These are phyloP conservation scores for Fragaria nilgerrensis DNA, from an alignment of 306 rosid species.

Conservation along the genomic window DNA sequence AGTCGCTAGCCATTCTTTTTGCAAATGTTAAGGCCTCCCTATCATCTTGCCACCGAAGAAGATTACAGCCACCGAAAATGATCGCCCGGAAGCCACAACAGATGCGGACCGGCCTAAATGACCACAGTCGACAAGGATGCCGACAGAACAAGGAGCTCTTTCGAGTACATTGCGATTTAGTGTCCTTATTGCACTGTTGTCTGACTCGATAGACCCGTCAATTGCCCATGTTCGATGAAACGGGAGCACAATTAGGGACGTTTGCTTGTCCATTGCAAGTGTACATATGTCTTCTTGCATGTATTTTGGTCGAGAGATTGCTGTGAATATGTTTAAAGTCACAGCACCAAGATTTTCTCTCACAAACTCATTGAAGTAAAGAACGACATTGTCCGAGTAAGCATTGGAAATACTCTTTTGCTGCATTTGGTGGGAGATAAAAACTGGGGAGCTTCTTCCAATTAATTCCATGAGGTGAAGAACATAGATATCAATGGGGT, in stretches of 20 bases:
- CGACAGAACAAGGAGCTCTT: constrained; percentile 54
- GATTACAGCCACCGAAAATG: constrained; percentile 31
- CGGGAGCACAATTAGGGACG: constrained; percentile 48
- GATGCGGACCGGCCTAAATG: constrained; percentile 1
- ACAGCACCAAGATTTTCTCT: constrained; percentile 22
- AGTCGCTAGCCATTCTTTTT: constrained; percentile 27
- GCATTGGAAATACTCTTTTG: constrained; percentile 10
- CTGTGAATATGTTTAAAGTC: constrained; percentile 36
- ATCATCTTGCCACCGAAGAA: constrained; percentile 54
- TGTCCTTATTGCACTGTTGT: constrained; percentile 34
- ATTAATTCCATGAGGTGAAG: constrained; percentile 52
- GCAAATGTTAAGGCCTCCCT: constrained; percentile 51
- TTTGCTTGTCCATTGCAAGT: constrained; percentile 45
- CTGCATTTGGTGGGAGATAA: constrained; percentile 40
- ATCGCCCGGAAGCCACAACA: neutral
- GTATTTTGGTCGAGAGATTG: constrained; percentile 37
- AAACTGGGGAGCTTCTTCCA: constrained; percentile 45
- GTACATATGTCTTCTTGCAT: constrained; percentile 57
- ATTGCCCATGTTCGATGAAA: constrained; percentile 47
- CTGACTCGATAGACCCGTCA: constrained; percentile 36
- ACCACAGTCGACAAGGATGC: constrained; percentile 37
- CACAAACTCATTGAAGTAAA: constrained; percentile 36
- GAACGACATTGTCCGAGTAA: constrained; percentile 43
- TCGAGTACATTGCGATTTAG: constrained; percentile 40
- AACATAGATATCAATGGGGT: constrained; percentile 35